Base-by-base conservation (phyloP, 805 yeast genomes). In the Lipomyces mesembrius region DNA sequence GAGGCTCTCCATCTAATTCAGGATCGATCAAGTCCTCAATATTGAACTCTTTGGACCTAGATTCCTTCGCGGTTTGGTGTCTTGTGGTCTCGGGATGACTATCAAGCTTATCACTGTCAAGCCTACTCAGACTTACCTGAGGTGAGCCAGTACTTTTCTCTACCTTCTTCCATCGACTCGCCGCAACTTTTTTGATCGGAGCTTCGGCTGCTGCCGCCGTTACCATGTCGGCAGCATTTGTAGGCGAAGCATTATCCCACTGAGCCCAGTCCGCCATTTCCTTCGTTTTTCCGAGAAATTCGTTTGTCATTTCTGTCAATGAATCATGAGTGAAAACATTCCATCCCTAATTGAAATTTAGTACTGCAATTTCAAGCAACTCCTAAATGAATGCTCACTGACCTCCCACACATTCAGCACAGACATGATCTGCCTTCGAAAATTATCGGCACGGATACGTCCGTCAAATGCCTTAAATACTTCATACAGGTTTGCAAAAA, bases 381-480 rank as follows among this genome's bases (percentile, higher is more conserved):
- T 52, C 1, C 17, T 17, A 22, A 9, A 22, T 22, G 34, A 22
- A 7, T 29, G 32, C 17, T 39, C 14, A 49, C 66, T n/a, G 20
- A 65, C 69, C 65, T 70, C 73, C 73, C 73, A 70, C 11, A 69
- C 69, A 25, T 29, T 53, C 22, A 70, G 17, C 20, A 70, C 57
- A 11, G 70, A 29, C 56, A 64, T 29, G 6, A 70, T 52, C 46
- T 70, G 73, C 2, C 73, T 49, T 29, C 63, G 39, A 37, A 70
- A 70, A 32, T 69, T 69, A 20, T 70, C 73, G 6, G 72, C 70
- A 8, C 70, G 59, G 25, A 70, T 66, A 34, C 71, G 58, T 2
- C 72, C 72, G 20, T 66, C 71, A 27, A 70, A 66, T 6, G 67
- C 37, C 35, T 25, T 57, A 46, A 51, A 63, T 6, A 69, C 62